Percentiles rank a stretch among this genome's conserved stretches.
phyloP scores from a whole-genome alignment of 1,284 basidiomycete species.

The Pseudozyma hubeiensis region DNA sequence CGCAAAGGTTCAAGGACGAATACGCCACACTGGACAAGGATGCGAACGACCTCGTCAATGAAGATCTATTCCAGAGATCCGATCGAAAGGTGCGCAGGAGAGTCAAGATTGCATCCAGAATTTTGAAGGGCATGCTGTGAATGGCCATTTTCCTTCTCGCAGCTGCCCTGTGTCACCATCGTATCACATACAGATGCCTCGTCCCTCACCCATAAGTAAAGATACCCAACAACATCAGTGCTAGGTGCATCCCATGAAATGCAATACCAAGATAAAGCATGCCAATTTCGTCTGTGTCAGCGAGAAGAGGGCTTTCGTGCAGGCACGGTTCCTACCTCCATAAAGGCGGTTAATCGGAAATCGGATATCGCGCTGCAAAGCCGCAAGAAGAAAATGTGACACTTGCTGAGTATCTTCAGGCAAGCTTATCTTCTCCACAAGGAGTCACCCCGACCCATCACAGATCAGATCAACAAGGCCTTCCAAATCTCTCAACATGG shows the following conservation, averaged over 20 bases:
- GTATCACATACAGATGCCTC: background rate
- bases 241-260: too few species aligned
- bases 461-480: background rate
- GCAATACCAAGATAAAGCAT: too few species aligned
- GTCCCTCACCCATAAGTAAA: background rate
- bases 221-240: constrained; percentile 17
- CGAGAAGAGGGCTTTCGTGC: too few species aligned
- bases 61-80: constrained; percentile 70
- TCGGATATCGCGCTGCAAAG: background rate
- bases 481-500: constrained; percentile 16
- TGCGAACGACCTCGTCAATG: constrained; percentile 70
- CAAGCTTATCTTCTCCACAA: constrained; percentile 12
- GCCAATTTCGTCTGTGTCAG: too few species aligned
- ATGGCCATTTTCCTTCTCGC: too few species aligned
- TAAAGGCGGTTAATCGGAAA: constrained; percentile 2
- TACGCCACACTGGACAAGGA: constrained; percentile 70
- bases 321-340: too few species aligned
- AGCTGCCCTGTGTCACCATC: background rate
- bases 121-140: constrained; percentile 62
- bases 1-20: constrained; percentile 70
- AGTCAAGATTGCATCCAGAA: constrained; percentile 61
- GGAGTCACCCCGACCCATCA: too few species aligned
- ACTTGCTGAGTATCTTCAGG: constrained; percentile 8
- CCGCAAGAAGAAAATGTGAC: constrained; percentile 3
- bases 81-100: constrained; percentile 78